Conservation (phyloP, 2,329 filamentous ascomycete genomes). For the Pseudopyricularia javanii region DNA sequence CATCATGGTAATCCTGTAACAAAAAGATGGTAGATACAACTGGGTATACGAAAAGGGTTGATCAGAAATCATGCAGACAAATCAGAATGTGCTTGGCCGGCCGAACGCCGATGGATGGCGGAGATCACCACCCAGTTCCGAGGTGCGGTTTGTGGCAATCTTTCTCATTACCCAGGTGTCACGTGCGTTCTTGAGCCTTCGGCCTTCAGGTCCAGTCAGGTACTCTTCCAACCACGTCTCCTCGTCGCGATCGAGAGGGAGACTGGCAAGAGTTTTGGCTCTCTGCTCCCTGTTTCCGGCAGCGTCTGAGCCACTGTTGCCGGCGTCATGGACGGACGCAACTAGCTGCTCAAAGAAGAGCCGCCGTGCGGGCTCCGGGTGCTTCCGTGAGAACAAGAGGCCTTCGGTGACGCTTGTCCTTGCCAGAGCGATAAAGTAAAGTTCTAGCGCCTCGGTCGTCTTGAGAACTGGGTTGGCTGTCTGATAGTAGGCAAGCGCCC, state of each 20-base stretch:
- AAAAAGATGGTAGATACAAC: background rate
- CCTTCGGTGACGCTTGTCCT: constrained; percentile 58
- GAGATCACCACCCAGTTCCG: constrained; percentile 25
- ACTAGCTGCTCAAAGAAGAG: constrained; percentile 57
- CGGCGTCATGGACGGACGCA: constrained; percentile 33
- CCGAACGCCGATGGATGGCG: background rate
- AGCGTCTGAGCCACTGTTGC: background rate
- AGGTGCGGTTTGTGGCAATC: constrained; percentile 52
- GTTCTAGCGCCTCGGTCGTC: constrained; percentile 45
- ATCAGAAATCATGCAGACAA: background rate
- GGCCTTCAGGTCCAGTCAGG: constrained; percentile 52
- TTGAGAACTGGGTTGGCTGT: constrained; percentile 63
- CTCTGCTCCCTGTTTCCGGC: constrained; percentile 9
- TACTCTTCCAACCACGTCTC: constrained; percentile 64
- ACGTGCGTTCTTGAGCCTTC: constrained; percentile 49
- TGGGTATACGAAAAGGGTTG: background rate
- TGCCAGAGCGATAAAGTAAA: constrained; percentile 59
- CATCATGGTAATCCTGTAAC: background rate
- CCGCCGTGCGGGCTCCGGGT: constrained; percentile 48
- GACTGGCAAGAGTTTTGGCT: constrained; percentile 40
- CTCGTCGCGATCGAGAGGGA: constrained; percentile 60
- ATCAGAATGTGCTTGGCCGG: background rate
- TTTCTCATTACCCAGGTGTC: constrained; percentile 65
- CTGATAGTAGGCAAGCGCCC: constrained; percentile 69
- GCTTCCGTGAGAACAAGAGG: constrained; percentile 58